Percentiles rank a stretch among this genome's conserved stretches.
Evolutionary conservation across 2,329 filamentous ascomycete species (phyloP).

Genomic region (Penicillium aurantiogriseum): DNA sequence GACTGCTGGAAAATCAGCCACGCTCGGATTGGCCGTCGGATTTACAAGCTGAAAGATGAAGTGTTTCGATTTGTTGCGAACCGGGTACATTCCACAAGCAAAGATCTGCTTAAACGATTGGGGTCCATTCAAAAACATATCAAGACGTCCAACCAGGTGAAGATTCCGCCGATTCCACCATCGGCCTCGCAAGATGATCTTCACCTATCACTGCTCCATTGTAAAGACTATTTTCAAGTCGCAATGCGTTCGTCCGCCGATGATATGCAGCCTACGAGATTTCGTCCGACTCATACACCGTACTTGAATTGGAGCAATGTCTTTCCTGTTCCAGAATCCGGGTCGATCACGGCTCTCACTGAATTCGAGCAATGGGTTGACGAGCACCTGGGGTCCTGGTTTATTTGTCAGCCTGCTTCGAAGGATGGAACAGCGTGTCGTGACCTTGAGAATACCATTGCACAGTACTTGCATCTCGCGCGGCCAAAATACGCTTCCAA

Average conservation of each 20-base stretch:
- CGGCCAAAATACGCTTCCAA: not conserved
- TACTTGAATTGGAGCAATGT: not conserved
- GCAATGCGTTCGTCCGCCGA: not conserved
- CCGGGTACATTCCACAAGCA: not conserved
- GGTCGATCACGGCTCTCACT: not conserved
- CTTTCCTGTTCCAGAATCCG: not conserved
- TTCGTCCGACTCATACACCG: not conserved
- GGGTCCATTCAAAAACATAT: not conserved
- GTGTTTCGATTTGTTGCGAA: not conserved
- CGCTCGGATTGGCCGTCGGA: not conserved
- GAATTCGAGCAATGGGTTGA: not conserved
- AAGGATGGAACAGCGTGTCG: not conserved
- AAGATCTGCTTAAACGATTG: not conserved
- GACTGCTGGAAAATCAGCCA: not conserved
- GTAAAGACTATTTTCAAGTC: not conserved
- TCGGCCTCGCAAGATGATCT: not conserved
- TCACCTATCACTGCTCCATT: not conserved
- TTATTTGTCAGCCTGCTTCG: not conserved
- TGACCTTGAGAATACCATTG: not conserved
- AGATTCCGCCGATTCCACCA: not conserved
- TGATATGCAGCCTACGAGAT: not conserved
- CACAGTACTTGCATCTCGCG: not conserved
- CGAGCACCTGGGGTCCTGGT: not conserved
- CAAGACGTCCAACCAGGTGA: not conserved
- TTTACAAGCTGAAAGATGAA: not conserved